phyloP scores from a whole-genome alignment of 2,329 filamentous ascomycete genomes.

The Hypoxylon sp. region DNA sequence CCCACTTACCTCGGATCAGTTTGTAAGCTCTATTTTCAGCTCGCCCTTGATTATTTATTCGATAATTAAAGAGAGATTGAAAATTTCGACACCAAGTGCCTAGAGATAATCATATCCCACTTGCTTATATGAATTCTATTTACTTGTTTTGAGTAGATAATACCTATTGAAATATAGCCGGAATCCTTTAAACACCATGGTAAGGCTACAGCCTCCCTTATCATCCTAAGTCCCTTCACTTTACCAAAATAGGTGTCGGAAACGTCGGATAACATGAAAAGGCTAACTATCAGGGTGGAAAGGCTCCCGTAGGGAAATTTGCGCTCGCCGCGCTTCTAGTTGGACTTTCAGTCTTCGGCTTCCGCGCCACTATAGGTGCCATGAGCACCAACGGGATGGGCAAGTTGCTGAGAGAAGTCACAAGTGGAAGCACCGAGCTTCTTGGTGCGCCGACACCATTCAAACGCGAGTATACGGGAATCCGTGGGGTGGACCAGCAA shows the following conservation, averaged over 20 bases:
- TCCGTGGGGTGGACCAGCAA: constrained; percentile 19
- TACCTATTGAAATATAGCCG: background rate
- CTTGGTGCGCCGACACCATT: constrained; percentile 33
- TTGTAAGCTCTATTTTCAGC: background rate
- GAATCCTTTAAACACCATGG: constrained; percentile 23
- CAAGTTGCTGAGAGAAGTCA: constrained; percentile 23
- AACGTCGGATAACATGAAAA: constrained; percentile 1
- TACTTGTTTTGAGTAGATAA: background rate
- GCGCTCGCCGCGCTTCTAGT: constrained; percentile 34
- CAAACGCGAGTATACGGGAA: constrained; percentile 33
- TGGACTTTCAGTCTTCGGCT: constrained; percentile 36
- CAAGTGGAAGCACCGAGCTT: constrained; percentile 7
- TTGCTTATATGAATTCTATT: background rate
- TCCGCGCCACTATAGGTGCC: constrained; percentile 27
- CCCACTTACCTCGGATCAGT: constrained; percentile 8
- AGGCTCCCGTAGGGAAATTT: constrained; percentile 34
- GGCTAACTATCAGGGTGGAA: constrained; percentile 11
- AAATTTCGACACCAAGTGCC: background rate
- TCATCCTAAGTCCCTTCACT: background rate
- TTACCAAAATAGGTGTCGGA: background rate
- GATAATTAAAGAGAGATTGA: background rate
- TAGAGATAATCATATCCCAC: background rate
- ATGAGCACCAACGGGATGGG: constrained; percentile 31
- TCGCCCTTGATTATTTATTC: background rate
- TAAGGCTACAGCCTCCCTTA: constrained; percentile 14